Evolutionary conservation across 208 protist genomes (phyloP), one percentile per base, ranked within the genome.

Genomic region (Leptomonas seymouri): DNA sequence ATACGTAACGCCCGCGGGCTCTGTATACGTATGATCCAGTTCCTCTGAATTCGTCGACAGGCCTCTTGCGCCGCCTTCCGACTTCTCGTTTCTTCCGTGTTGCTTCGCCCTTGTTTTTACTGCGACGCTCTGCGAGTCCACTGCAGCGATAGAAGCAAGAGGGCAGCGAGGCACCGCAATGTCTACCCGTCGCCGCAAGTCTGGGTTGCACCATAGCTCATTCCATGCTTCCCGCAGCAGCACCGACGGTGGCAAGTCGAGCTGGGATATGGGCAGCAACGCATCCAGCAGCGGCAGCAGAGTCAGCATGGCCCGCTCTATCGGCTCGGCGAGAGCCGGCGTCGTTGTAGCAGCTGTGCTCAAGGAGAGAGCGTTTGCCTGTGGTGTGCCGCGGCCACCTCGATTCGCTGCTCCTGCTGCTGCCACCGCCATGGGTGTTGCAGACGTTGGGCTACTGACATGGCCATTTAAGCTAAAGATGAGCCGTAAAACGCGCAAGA

Each of bases 181-280:
- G 41, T 53, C 63, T 41, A 82, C 50, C 62, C 49, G 53, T 27
- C 45, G 16, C 30, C 80, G 68, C 44, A 87, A 58, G 25, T 80
- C 71, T 16, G 69, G 76, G 31, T 81, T 70, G 71, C 81, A 81
- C 65, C 70, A 80, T 2, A 89, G 34, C 60, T 91, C 86, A 68
- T 92, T 90, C 82, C 86, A 94, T 41, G 89, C 73, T 58, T 94
- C 89, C 2, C 82, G 66, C 42, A 94, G 76, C 34, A 78, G 31
- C 21, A 78, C 63, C 20, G 77, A 61, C 51, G 76, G 51, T 3
- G 80, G 65, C 14, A 87, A 58, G 51, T 81, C 44, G 39, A 77
- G 59, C 48, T 62, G 76, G 9, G 63, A 39, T 14, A 61, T 62
- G 36, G 72, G 56, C 39, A 84, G 58, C 9, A 87, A 30, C 25